A percentile compares a stretch with the other conserved stretches of the same genome.
Conservation (phyloP, 768 basidiomycete genomes). For the Amanita exitialis region DNA sequence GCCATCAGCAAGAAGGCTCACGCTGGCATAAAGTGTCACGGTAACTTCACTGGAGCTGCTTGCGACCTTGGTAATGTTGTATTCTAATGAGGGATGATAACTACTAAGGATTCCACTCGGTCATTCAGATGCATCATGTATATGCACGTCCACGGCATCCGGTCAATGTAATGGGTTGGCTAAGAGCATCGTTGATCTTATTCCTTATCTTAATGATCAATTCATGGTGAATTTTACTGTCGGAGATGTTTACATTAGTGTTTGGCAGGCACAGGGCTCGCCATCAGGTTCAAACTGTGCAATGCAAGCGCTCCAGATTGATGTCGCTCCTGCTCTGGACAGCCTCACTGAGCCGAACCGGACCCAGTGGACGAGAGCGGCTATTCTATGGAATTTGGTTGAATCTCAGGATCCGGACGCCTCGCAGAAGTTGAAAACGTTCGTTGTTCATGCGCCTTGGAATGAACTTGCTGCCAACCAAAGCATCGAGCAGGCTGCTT, state of each 20-base stretch:
- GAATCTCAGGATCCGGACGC: conserved; percentile 35
- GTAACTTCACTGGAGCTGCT: conserved; percentile 33
- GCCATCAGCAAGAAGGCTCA: conserved; percentile 20
- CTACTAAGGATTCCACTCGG: background rate
- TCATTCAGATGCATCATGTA: conserved; percentile 48
- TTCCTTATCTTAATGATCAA: conserved; percentile 36
- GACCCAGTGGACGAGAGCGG: conserved; percentile 47
- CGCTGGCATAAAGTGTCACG: conserved; percentile 23
- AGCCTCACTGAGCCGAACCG: conserved; percentile 21
- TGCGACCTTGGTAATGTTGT: conserved; percentile 46
- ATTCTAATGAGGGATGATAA: background rate
- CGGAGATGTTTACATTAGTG: conserved; percentile 30
- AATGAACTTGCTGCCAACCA: conserved; percentile 16
- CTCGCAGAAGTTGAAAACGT: conserved; percentile 30
- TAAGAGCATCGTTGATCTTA: conserved; percentile 35
- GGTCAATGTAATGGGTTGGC: conserved; percentile 45
- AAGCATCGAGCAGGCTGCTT: conserved; percentile 16
- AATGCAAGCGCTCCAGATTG: conserved; percentile 42
- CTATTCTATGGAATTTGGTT: conserved; percentile 50
- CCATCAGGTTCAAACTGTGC: conserved; percentile 35
- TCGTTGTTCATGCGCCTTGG: conserved; percentile 43
- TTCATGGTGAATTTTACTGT: conserved; percentile 38
- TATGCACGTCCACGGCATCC: conserved; percentile 37
- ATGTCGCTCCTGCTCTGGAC: conserved; percentile 38
- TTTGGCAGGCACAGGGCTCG: conserved; percentile 42